Evolutionary conservation across 1,284 basidiomycete species (phyloP), one percentile per base, ranked within the genome.

Genomic region (Sparassis latifolia): DNA sequence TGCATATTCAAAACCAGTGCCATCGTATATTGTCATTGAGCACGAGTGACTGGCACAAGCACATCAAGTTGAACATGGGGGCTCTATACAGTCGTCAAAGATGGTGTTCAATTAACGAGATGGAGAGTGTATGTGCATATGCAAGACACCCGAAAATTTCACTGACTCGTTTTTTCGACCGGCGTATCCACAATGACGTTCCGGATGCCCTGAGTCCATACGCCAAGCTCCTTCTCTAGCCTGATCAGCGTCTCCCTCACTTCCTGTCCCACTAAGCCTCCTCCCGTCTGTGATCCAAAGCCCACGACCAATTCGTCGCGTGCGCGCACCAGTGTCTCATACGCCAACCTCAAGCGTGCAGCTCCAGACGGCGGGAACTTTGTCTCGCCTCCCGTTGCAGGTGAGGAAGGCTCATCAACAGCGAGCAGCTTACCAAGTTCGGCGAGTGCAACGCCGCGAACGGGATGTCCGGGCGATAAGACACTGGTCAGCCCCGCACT

Each of bases 381-480:
- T 42, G 31, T 45, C 38, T 28, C 41, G n/a, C 52, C 45, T 35
- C 54, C 29, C 32, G 33, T 27, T 38, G 49, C 43, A 43, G 53
- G 51, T 12, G 72, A 78, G 35, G 62, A 62, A 0, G 79, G 80
- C 62, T 89, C 85, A 59, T 91, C 89, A 0, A 89, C 84, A 0
- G 81, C 77, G 4, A 93, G 73, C 2, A 94, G 69, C 65, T 92
- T 93, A 0, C 89, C 92, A 12, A 92, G 72, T 62, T 94, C 91
- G 2, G 86, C 83, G 4, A 88, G 70, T 3, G 87, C 81, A 37
- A 97, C 68, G 0, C 80, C 91, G 3, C 89, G 76, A 0, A 86
- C 78, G 0, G 94, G 93, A 65, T 97, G 93, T 2, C 88, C 88
- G 10, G 73, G 65, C 0, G 74, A 65, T 29, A 91, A 77, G 3